Evolutionary conservation across 768 basidiomycete species (phyloP), one percentile per base, ranked within the genome.

Genomic region (Tricholoma flavovirens): DNA sequence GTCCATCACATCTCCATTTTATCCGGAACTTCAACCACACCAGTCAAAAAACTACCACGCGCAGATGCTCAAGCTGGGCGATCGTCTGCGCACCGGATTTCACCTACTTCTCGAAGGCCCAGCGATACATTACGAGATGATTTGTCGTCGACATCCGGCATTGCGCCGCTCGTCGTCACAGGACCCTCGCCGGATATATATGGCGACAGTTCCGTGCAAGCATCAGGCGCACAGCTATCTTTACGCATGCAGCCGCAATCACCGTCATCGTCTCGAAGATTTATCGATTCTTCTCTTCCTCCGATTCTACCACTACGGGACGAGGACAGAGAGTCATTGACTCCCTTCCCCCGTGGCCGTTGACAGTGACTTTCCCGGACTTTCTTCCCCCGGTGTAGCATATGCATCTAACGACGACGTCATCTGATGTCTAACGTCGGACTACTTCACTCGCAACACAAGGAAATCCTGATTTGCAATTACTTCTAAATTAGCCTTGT

Each of bases 1-100:
- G 19, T 71, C 74, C 6, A 77, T 77, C 49, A 76, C 75, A 12
- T 69, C 73, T 15, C 76, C 76, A 8, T 73, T 67, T 58, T 67
- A 67, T 60, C 65, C 72, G n/a, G 62, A 66, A 33, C 53, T 60
- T 56, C 79, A 49, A 14, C 29, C 7, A 4, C 15, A 29, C 46
- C 46, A 76, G 78, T 68, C 84, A 87, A 87, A 88, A 87, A 87
- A 88, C 78, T 85, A 55, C 78, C 73, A 65, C 81, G 86, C 86
- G 86, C 86, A 87, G 86, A 85, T 80, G 86, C 78, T 77, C 77
- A 79, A 64, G 65, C 84, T 80, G 86, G 85, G 86, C 83, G 83
- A 73, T 80, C 81, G 84, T 85, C 86, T 87, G 86, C 86, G 86
- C 83, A 79, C 61, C 75, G 71, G 67, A 66, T 65, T 59, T 65